These are phyloP conservation scores for Punica granatum DNA, from an alignment of 345 rosid genomes.

Conservation along the genomic window DNA sequence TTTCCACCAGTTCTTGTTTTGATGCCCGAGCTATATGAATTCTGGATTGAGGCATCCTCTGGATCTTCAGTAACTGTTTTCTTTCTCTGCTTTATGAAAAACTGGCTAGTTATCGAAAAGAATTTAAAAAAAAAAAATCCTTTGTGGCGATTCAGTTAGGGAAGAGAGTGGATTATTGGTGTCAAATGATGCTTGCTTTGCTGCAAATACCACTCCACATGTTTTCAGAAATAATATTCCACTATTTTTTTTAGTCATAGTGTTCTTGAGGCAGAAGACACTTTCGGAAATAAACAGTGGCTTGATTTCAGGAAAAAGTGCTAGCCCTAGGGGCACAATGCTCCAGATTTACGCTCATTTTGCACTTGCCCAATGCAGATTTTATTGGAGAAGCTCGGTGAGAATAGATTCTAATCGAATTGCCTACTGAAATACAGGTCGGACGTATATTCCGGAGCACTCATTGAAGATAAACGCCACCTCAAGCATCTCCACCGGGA, in stretches of 20 bases:
- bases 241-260: background rate
- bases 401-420: background rate
- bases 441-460: constrained; percentile 78
- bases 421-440: constrained; percentile 45
- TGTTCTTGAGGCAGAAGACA: background rate
- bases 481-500: constrained; percentile 71
- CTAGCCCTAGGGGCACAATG: background rate
- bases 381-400: background rate
- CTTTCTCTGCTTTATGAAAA: too few relatives aligned
- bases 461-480: constrained; percentile 89
- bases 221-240: background rate
- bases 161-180: background rate
- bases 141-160: background rate
- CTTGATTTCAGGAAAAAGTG: background rate
- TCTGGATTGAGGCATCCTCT: background rate
- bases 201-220: background rate
- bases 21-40: background rate
- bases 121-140: too few relatives aligned
- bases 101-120: too few relatives aligned
- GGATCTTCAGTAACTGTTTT: too few relatives aligned
- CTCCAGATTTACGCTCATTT: background rate
- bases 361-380: background rate
- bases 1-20: background rate
- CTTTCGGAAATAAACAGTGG: background rate
- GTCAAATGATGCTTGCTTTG: background rate